phyloP scores from a whole-genome alignment of 495 filamentous ascomycete species.

The Apodospora peruviana region DNA sequence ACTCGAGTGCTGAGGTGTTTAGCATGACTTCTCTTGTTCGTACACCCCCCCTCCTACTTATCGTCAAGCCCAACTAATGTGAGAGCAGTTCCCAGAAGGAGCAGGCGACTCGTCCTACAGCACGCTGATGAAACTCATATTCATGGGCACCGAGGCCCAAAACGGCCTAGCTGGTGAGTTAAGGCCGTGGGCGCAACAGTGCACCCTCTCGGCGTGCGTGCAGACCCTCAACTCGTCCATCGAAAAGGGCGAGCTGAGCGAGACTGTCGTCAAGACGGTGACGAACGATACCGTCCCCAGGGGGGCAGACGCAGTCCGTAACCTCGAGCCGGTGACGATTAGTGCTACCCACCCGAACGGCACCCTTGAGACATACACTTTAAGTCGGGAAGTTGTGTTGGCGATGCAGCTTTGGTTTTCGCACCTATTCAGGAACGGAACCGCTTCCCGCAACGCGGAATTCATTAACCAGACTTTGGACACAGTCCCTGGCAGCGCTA shows the following conservation, averaged over 20 bases:
- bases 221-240: conserved; percentile 10
- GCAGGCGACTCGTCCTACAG: conserved; percentile 16
- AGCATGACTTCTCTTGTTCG: conserved; percentile 18
- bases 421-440: conserved; percentile 11
- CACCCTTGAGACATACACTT: neutral
- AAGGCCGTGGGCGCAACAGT: conserved; percentile 19
- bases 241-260: conserved; percentile 11
- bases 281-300: conserved; percentile 10
- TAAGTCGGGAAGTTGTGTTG: conserved; percentile 9
- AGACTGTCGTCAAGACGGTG: conserved; percentile 1
- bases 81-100: conserved; percentile 11
- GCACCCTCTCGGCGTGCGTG: conserved; percentile 13
- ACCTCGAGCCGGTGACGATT: neutral
- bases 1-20: conserved; percentile 15
- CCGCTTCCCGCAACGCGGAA: conserved; percentile 7
- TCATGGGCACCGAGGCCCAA: conserved; percentile 20
- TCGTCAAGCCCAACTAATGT: neutral
- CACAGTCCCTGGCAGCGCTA: neutral
- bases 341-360: conserved; percentile 5
- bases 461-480: conserved; percentile 12
- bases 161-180: conserved; percentile 1
- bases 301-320: neutral
- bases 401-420: conserved; percentile 18
- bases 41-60: neutral
- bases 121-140: conserved; percentile 23